These are phyloP conservation scores for Neofusicoccum parvum DNA, from an alignment of 2,329 filamentous ascomycete species.

Conservation along the genomic window DNA sequence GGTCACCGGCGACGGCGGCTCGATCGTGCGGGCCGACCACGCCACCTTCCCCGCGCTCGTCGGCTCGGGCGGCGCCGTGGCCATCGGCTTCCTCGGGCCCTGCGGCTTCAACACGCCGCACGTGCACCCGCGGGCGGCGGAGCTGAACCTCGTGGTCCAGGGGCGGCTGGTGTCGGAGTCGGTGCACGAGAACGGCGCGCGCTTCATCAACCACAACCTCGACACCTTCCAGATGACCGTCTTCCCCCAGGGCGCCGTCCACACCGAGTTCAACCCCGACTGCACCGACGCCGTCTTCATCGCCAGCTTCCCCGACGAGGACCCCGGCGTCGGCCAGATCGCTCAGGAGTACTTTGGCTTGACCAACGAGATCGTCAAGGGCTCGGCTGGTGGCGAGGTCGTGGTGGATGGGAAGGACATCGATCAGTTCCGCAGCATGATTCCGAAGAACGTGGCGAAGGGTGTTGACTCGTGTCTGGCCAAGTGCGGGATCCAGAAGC, in stretches of 20 bases:
- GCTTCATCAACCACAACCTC: conserved; percentile 40
- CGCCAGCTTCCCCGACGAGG: conserved; percentile 53
- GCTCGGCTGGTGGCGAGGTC: conserved; percentile 48
- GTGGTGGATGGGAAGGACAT: conserved; percentile 50
- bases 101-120: conserved; percentile 53
- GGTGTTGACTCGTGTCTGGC: conserved; percentile 21
- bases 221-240: conserved; percentile 53
- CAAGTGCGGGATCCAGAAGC: conserved; percentile 22
- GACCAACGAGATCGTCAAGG: conserved; percentile 49
- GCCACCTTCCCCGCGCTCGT: conserved; percentile 20
- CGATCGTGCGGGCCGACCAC: conserved; percentile 16
- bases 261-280: conserved; percentile 60
- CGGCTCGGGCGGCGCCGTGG: conserved; percentile 15
- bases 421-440: conserved; percentile 42
- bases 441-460: conserved; percentile 21
- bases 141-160: conserved; percentile 56
- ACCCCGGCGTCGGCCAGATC: conserved; percentile 56
- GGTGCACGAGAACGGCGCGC: conserved; percentile 46
- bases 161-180: conserved; percentile 56
- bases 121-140: conserved; percentile 56
- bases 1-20: conserved; percentile 17
- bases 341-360: conserved; percentile 56
- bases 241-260: conserved; percentile 58
- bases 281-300: conserved; percentile 56
- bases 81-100: conserved; percentile 21